Evolutionary conservation across 108 stramenopile species (phyloP), one percentile per base, ranked within the genome.

Genomic region (Stephanodiscus minutulus): DNA sequence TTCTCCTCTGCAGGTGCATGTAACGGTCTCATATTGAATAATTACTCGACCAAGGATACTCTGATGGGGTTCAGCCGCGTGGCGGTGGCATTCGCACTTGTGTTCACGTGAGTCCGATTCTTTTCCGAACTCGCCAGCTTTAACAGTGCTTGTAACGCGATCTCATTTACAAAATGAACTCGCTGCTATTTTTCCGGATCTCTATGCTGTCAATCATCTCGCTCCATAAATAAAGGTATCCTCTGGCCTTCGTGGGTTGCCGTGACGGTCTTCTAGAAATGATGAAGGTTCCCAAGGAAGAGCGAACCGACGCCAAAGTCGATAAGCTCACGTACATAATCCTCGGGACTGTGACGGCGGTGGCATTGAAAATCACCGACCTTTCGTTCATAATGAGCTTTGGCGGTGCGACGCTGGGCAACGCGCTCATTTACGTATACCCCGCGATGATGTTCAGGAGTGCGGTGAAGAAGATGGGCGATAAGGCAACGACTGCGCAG

Each of bases 1-100:
- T 68, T 93, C 10, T 97, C 96, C 9, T 98, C 97, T 77, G 98
- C 96, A 64, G 84, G 78, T 28, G 73, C 82, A 9, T 78, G 88
- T 61, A 66, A 84, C 61, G 96, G 98, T 28, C 78, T 99, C 49
- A 91, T 98, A 49, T 76, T 99, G 70, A 98, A 97, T 82, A 98
- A 97, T 69, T 99, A 96, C 72, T 88, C 95, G 7, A 82, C 73
- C 41, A 86, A 85, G 35, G 98, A 99, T 86, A 44, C 72, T 3
- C 85, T 92, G 67, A 93, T 95, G 79, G 84, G 88, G 7, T 56
- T 89, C 36, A 89, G 91, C 58, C 91, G 97, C n/a, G 79, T 96
- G 22, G 96, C 96, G 20, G 94, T 99, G 31, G 95, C 93, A 20
- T 75, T 94, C 7, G 88, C 96, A 15, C 84, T 99, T 48, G 87